phyloP scores from a whole-genome alignment of 768 basidiomycete genomes.

The Galerina sulciceps region DNA sequence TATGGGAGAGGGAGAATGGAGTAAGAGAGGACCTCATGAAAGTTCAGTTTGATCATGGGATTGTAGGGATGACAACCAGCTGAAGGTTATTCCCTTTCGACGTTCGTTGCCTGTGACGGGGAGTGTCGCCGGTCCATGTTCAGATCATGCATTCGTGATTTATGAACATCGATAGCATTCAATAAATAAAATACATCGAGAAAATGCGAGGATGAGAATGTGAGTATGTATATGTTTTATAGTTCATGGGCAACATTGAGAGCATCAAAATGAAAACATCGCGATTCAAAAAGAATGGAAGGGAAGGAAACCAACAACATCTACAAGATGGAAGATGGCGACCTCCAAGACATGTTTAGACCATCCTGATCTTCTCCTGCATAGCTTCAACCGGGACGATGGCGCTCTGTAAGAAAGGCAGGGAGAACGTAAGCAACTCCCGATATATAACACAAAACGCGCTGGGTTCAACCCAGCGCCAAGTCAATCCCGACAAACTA shows the following conservation, averaged over 20 bases:
- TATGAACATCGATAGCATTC: not conserved
- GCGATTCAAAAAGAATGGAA: not conserved
- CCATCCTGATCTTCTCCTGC: slow-evolving; percentile 31
- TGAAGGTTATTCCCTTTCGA: not conserved
- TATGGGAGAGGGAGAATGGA: not conserved
- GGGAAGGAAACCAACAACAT: not conserved
- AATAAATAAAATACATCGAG: not conserved
- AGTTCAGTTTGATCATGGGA: not conserved
- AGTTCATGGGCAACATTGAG: not conserved
- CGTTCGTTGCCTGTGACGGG: no score
- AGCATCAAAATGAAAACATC: not conserved
- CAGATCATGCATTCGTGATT: not conserved
- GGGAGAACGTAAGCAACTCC: slow-evolving; percentile 14
- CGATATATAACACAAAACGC: not conserved
- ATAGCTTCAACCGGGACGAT: slow-evolving; percentile 20
- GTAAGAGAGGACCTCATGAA: not conserved
- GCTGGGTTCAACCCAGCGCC: slow-evolving; percentile 7
- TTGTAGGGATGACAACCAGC: not conserved
- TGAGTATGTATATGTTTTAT: not conserved
- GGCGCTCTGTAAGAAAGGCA: slow-evolving; percentile 23
- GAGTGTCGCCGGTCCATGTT: no score
- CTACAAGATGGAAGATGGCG: not conserved
- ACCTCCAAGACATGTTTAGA: slow-evolving; percentile 11
- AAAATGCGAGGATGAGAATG: not conserved
- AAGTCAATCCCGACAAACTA: slow-evolving; percentile 14